Evolutionary conservation across 257 asterid genomes (phyloP).

Genomic region (Solanum paucissectum): DNA sequence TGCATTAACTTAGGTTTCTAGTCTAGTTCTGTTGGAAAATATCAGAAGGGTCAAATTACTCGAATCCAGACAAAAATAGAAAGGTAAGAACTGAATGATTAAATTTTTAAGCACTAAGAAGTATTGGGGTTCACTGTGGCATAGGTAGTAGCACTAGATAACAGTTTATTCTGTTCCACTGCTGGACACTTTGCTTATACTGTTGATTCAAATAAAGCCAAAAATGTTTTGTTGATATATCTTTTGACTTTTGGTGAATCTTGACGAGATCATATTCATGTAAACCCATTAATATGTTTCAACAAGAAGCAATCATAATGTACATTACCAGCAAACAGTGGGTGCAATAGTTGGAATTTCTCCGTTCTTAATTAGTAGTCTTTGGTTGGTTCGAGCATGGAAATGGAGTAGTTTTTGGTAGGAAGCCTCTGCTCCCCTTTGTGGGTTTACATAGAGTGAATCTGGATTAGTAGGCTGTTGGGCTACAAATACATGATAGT

Average conservation of each 20-base stretch:
- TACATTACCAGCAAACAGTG: background rate
- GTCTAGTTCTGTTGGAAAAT: background rate
- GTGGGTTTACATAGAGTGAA: background rate
- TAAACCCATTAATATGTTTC: background rate
- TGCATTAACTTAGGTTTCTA: background rate
- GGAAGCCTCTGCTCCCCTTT: background rate
- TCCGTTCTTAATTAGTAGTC: background rate
- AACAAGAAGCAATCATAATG: background rate
- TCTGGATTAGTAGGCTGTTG: background rate
- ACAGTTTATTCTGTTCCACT: background rate
- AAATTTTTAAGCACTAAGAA: constrained; percentile 25
- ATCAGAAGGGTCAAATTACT: constrained; percentile 41
- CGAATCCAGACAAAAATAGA: constrained; percentile 58
- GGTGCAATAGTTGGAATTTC: background rate
- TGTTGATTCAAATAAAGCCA: background rate
- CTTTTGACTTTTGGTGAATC: background rate
- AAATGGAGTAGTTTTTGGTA: background rate
- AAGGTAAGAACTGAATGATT: constrained; percentile 26
- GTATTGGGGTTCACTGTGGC: background rate
- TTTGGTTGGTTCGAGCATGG: background rate
- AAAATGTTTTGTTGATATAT: background rate
- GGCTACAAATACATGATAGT: background rate
- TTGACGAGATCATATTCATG: background rate
- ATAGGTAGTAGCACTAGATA: background rate
- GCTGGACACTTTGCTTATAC: background rate